A percentile compares a stretch with the other conserved stretches of the same genome.
These are phyloP conservation scores for Saccharum hybrid DNA, from an alignment of 202 grass and related monocot species.

Conservation along the genomic window DNA sequence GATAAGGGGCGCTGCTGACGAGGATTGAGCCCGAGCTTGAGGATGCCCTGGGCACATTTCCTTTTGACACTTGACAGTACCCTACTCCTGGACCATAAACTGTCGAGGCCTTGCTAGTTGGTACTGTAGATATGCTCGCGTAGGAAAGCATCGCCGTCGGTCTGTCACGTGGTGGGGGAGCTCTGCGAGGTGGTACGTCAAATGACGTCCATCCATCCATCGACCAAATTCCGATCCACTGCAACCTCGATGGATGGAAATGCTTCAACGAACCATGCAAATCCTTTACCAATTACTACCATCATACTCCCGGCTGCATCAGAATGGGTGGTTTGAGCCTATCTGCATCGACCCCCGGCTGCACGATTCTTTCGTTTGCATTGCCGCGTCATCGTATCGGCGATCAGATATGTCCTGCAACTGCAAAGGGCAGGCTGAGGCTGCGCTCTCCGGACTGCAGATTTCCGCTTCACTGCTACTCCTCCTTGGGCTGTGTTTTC, in stretches of 20 bases:
- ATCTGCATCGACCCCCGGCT: not conserved
- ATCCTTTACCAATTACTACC: not conserved
- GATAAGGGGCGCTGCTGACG: not conserved
- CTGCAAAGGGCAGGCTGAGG: not conserved
- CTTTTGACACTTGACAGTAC: too few species aligned
- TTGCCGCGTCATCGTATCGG: not conserved
- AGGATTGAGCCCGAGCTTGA: not conserved
- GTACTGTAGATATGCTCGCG: too few species aligned
- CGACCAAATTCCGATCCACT: too few species aligned
- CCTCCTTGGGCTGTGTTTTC: not conserved
- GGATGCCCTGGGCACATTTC: not conserved
- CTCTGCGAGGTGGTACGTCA: too few species aligned
- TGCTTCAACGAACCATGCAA: not conserved
- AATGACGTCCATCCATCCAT: too few species aligned
- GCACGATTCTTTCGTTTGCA: not conserved
- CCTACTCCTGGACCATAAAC: too few species aligned
- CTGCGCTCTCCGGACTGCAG: not conserved
- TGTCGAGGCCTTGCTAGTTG: too few species aligned
- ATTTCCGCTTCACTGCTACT: not conserved
- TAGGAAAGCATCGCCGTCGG: too few species aligned
- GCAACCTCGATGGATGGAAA: not conserved
- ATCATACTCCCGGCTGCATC: not conserved
- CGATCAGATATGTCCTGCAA: not conserved
- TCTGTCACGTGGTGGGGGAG: too few species aligned
- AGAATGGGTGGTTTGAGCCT: not conserved